phyloP scores from a whole-genome alignment of 176 grass and related monocot species.

The Lolium perenne region DNA sequence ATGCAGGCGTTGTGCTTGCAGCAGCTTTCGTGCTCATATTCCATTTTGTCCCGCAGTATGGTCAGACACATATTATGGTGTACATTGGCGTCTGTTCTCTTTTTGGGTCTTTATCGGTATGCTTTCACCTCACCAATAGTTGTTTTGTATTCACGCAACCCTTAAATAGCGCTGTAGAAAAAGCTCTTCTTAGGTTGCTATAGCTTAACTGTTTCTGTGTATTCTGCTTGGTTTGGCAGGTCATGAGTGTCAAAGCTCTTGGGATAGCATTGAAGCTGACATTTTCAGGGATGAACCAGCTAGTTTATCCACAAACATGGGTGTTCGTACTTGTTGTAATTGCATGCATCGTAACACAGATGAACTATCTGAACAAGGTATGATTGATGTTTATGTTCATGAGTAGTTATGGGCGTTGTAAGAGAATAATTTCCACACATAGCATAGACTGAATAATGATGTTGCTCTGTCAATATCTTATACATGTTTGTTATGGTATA shows the following conservation, averaged over 20 bases:
- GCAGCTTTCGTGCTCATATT: constrained; percentile 78
- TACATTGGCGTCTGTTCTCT: constrained; percentile 89
- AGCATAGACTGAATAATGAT: neutral
- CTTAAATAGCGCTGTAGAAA: constrained; percentile 10
- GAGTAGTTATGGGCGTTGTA: neutral
- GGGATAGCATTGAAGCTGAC: constrained; percentile 96
- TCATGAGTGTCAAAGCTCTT: constrained; percentile 99
- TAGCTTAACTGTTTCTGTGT: constrained; percentile 20
- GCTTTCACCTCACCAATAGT: constrained; percentile 30
- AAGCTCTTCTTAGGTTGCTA: neutral
- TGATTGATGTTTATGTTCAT: constrained; percentile 12
- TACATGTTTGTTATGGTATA: neutral
- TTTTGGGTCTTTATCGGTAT: constrained; percentile 81
- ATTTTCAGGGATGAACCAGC: constrained; percentile 96
- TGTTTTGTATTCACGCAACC: constrained; percentile 16
- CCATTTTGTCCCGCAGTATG: constrained; percentile 78
- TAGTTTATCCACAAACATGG: constrained; percentile 95
- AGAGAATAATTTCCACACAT: neutral
- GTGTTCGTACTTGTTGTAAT: constrained; percentile 80
- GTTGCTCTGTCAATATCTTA: neutral
- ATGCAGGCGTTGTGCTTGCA: constrained; percentile 65
- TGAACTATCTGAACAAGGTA: constrained; percentile 99
- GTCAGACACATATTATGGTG: constrained; percentile 85
- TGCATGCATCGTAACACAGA: constrained; percentile 82
- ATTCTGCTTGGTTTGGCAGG: constrained; percentile 56